phyloP scores from a whole-genome alignment of 176 grass and related monocot genomes.

The Carex parvula region DNA sequence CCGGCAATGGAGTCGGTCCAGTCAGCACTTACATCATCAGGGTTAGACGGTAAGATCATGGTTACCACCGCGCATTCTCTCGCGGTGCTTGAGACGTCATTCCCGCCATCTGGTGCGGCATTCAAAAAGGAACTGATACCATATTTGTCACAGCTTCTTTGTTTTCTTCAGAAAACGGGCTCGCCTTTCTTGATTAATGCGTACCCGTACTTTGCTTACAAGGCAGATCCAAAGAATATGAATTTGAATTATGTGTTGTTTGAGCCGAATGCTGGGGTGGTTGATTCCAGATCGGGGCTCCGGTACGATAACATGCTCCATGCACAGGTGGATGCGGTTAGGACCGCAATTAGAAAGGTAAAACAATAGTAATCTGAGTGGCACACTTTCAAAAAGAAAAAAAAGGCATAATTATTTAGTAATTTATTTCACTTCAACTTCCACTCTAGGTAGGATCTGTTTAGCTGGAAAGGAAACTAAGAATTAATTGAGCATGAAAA shows the following conservation, averaged over 20 bases:
- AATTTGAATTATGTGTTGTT: slow-evolving; percentile 75
- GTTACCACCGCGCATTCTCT: slow-evolving; percentile 93
- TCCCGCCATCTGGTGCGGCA: slow-evolving; percentile 55
- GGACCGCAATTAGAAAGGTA: slow-evolving; percentile 50
- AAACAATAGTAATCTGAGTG: background rate
- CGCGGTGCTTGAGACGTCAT: slow-evolving; percentile 65
- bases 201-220: slow-evolving; percentile 93
- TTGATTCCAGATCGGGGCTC: slow-evolving; percentile 59
- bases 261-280: slow-evolving; percentile 41
- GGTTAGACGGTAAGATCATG: slow-evolving; percentile 40
- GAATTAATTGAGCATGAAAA: slow-evolving; percentile 3
- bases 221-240: slow-evolving; percentile 50
- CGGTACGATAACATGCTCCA: slow-evolving; percentile 83
- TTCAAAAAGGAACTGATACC: slow-evolving; percentile 59
- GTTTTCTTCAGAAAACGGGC: slow-evolving; percentile 51
- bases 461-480: background rate
- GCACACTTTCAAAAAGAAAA: slow-evolving; percentile 4
- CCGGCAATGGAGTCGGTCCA: slow-evolving; percentile 68
- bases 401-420: background rate
- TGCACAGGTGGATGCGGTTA: slow-evolving; percentile 81
- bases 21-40: slow-evolving; percentile 40
- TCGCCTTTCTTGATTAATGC: slow-evolving; percentile 86
- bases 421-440: background rate
- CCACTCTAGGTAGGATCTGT: background rate
- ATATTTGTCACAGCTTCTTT: slow-evolving; percentile 49